These are phyloP conservation scores for Dujonia santamariae DNA, from an alignment of 1,139 yeast species.

Conservation along the genomic window DNA sequence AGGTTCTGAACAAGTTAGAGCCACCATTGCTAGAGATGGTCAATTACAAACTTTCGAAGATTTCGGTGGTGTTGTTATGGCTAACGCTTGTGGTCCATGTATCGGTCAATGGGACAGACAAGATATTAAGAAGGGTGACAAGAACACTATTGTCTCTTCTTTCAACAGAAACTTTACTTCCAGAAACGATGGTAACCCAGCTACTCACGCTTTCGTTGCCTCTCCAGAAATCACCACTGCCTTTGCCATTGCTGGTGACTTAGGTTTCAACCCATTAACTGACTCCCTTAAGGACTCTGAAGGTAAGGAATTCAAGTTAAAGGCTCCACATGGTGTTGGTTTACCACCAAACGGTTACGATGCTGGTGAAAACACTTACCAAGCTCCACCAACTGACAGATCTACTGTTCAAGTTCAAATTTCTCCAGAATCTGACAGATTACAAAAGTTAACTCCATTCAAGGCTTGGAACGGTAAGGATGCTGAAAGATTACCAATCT, in stretches of 20 bases:
- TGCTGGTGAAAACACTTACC: conserved; percentile 93
- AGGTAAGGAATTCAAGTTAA: conserved; percentile 93
- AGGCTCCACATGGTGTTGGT: conserved; percentile 90
- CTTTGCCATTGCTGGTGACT: conserved; percentile 94
- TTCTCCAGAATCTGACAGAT: conserved; percentile 73
- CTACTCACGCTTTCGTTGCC: conserved; percentile 96
- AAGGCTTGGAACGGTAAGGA: conserved; percentile 93
- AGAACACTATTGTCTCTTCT: conserved; percentile 96
- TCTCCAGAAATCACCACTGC: conserved; percentile 98
- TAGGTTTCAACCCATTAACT: conserved; percentile 96
- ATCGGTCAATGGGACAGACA: conserved; percentile 99
- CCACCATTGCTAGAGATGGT: conserved; percentile 97
- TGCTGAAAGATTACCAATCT: conserved; percentile 82
- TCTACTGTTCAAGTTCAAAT: conserved; percentile 69
- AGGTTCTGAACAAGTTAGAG: conserved; percentile 99
- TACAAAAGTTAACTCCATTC: conserved; percentile 50
- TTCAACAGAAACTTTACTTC: conserved; percentile 99
- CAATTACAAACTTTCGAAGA: conserved; percentile 85
- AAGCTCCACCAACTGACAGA: conserved; percentile 95
- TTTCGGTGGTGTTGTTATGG: conserved; percentile 92
- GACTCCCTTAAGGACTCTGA: conserved; percentile 91
- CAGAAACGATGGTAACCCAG: conserved; percentile 99
- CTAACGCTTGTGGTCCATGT: conserved; percentile 99
- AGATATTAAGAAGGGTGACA: conserved; percentile 95
- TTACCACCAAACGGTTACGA: conserved; percentile 93